Evolutionary conservation across 2,329 filamentous ascomycete species (phyloP).

Genomic region (Penicillium sp.): DNA sequence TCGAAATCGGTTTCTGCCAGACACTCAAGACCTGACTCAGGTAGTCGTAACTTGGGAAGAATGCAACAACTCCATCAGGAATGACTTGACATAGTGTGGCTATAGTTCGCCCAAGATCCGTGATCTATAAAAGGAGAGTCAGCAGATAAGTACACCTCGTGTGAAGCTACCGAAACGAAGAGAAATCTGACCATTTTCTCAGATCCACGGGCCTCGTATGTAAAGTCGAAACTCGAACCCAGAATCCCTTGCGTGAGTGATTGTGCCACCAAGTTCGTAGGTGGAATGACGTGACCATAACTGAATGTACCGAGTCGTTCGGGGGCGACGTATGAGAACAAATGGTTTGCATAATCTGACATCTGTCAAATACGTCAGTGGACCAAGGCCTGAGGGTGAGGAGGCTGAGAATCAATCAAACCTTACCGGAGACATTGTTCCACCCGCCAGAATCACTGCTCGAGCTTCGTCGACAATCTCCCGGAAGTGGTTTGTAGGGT

Average conservation of each 20-base stretch:
- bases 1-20: constrained; percentile 55
- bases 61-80: constrained; percentile 87
- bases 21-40: constrained; percentile 69
- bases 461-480: constrained; percentile 82
- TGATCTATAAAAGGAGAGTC: constrained; percentile 47
- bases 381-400: not conserved
- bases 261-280: constrained; percentile 76
- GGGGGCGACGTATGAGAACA: constrained; percentile 73
- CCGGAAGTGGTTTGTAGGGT: constrained; percentile 87
- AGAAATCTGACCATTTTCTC: constrained; percentile 55
- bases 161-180: not conserved
- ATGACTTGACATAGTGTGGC: constrained; percentile 71
- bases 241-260: constrained; percentile 58
- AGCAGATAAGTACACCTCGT: not conserved
- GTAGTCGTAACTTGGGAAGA: constrained; percentile 95
- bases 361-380: constrained; percentile 53
- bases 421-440: constrained; percentile 85
- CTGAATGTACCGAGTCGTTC: constrained; percentile 75
- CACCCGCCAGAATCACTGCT: constrained; percentile 86
- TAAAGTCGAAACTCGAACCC: constrained; percentile 75
- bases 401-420: constrained; percentile 9
- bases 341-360: constrained; percentile 80
- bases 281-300: constrained; percentile 91
- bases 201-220: constrained; percentile 74
- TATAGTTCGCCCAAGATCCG: constrained; percentile 72